Conservation (phyloP, 345 rosid species). For the Ceriops tagal region DNA sequence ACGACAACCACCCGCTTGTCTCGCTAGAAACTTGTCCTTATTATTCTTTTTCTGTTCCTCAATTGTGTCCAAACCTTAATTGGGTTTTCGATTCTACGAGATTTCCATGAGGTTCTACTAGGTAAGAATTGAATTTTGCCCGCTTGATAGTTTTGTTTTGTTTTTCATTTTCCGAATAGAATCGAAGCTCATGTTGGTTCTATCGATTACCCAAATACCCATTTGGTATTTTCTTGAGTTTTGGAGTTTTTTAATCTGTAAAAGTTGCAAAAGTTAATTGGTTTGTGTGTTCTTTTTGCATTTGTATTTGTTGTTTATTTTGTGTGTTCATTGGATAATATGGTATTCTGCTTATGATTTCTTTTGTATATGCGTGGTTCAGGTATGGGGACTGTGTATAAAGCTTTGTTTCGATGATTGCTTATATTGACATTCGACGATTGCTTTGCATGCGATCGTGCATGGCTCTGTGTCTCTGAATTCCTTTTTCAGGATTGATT, state of each 20-base stretch:
- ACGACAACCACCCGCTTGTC: conserved; percentile 6
- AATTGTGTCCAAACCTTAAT: conserved; percentile 12
- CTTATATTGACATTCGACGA: not conserved
- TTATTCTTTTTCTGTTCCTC: conserved; percentile 17
- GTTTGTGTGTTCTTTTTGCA: conserved; percentile 3
- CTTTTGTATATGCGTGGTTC: conserved; percentile 14
- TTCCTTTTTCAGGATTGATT: conserved; percentile 2
- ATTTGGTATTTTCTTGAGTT: conserved; percentile 2
- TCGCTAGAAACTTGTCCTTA: conserved; percentile 6
- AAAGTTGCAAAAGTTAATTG: conserved; percentile 21
- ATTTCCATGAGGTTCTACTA: conserved; percentile 23
- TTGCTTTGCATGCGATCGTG: conserved; percentile 11
- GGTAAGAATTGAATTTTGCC: conserved; percentile 32
- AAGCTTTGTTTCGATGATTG: not conserved
- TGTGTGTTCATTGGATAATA: conserved; percentile 6
- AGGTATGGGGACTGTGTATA: not conserved
- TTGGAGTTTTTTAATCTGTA: conserved; percentile 13
- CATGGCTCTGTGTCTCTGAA: conserved; percentile 4
- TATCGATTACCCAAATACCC: not conserved
- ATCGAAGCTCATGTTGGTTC: too few species aligned
- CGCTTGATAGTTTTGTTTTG: conserved; percentile 8
- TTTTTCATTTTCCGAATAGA: not conserved
- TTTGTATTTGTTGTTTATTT: not conserved
- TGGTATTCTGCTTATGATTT: conserved; percentile 16
- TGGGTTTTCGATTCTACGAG: conserved; percentile 12